phyloP scores from a whole-genome alignment of 2,329 filamentous ascomycete species.

The Aspergillus sp. region DNA sequence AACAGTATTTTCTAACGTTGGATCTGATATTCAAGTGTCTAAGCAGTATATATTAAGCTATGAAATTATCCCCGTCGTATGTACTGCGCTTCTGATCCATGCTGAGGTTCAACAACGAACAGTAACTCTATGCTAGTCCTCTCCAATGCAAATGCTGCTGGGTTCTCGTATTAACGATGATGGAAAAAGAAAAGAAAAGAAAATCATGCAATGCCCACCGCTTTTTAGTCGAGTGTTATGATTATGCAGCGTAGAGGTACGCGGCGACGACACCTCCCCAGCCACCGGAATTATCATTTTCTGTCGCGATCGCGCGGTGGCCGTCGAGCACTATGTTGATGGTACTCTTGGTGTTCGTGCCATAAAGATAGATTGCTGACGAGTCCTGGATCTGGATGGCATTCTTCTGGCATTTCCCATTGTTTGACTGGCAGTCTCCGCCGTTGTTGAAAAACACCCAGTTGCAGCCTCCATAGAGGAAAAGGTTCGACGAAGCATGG shows the following conservation, averaged over 20 bases:
- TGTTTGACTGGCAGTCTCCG: conserved; percentile 28
- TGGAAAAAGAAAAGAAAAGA: not conserved
- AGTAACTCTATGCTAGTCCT: not conserved
- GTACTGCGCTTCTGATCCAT: not conserved
- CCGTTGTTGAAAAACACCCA: conserved; percentile 44
- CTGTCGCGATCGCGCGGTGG: conserved; percentile 21
- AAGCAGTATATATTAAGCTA: not conserved
- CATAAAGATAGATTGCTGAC: conserved; percentile 27
- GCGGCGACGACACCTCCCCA: conserved; percentile 37
- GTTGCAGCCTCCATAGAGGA: conserved; percentile 40
- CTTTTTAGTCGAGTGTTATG: conserved; percentile 6
- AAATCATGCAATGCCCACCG: not conserved
- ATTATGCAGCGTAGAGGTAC: conserved; percentile 27
- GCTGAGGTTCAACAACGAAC: not conserved
- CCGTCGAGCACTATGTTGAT: conserved; percentile 31
- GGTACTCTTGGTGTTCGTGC: conserved; percentile 30
- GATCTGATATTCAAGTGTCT: no score
- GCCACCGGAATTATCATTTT: conserved; percentile 31
- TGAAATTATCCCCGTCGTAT: not conserved
- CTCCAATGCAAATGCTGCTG: not conserved
- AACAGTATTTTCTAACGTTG: not conserved
- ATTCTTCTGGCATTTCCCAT: conserved; percentile 41
- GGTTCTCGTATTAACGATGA: not conserved
- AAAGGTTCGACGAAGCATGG: conserved; percentile 30
- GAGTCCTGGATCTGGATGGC: conserved; percentile 29